Conservation (phyloP, 179 eudicot species). For the Amaranthus tricolor region DNA sequence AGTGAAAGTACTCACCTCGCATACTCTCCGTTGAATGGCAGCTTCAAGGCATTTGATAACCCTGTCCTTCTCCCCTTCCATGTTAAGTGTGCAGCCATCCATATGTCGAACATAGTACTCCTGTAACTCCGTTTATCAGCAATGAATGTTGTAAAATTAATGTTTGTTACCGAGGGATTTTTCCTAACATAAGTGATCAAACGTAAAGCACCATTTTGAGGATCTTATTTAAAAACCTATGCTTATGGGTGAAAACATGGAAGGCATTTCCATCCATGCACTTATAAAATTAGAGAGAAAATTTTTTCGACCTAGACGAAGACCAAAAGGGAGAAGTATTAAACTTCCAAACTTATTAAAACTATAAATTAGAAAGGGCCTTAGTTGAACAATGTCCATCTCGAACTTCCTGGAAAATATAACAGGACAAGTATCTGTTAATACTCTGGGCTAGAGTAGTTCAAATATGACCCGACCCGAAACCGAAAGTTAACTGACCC, state of each 20-base stretch:
- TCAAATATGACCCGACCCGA: no score
- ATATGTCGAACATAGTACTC: conserved; percentile 62
- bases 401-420: conserved; percentile 35
- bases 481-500: no score
- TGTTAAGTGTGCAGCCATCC: conserved; percentile 56
- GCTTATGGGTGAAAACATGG: neutral
- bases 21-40: conserved; percentile 57
- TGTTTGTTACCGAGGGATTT: neutral
- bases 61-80: conserved; percentile 60
- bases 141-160: neutral
- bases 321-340: conserved; percentile 16
- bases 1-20: conserved; percentile 39
- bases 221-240: neutral
- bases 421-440: conserved; percentile 30
- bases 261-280: conserved; percentile 1
- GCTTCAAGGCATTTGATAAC: conserved; percentile 71
- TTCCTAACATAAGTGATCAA: conserved; percentile 1
- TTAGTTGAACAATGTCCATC: conserved; percentile 36
- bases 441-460: no score
- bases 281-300: neutral
- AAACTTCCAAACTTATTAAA: conserved; percentile 31
- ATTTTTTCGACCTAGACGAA: conserved; percentile 7
- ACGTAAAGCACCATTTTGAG: conserved; percentile 1
- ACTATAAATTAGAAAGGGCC: conserved; percentile 33
- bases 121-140: conserved; percentile 33